Base-by-base conservation (phyloP, 441 rosid genomes). In the Corymbia calophylla region DNA sequence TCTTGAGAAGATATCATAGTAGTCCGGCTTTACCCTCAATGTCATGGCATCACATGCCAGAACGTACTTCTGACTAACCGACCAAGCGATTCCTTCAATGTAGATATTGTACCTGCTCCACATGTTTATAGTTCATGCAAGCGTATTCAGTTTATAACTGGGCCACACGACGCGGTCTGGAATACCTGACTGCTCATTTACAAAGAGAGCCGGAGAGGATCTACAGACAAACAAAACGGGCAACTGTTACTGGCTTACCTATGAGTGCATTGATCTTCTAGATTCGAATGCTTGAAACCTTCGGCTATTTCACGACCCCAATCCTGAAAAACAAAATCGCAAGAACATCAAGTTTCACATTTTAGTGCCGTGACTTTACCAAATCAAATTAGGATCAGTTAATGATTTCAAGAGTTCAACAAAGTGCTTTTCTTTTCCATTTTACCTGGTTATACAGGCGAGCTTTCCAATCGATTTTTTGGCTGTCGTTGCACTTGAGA, bases 11-110 rank as follows among this genome's bases (percentile, higher is more conserved):
- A 97, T 96, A 88, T 97, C 98, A 62, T 95, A 91, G 92, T 55
- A 97, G 51, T 92, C 89, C 10, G 99, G 95, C 35, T 89, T 93
- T 87, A 96, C 94, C 54, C 95, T 88, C 80, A 97, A 90, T 6
- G 99, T 88, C 39, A 92, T 93, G 1, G 98, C 95, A 89, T 97
- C 96, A 54, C 99, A 96, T 5, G 96, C 98, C 53, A 95, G 92
- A 64, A 95, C 96, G 91, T 96, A 96, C 90, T 97, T 96, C 94
- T 95, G 98, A 87, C 99, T 97, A 48, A 97, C 99, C 7, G 99
- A 97, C 99, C 99, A 97, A 6, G 94, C 98, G 84, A 90, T 94
- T 49, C 99, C 99, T 94, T 97, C 99, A 13, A 95, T 92, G 84
- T 97, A 97, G 77, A 96, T 96, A 90, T 96, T 96, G 92, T 97